These are phyloP conservation scores for Diaporthe sp. DNA, from an alignment of 2,329 filamentous ascomycete genomes.

Conservation along the genomic window DNA sequence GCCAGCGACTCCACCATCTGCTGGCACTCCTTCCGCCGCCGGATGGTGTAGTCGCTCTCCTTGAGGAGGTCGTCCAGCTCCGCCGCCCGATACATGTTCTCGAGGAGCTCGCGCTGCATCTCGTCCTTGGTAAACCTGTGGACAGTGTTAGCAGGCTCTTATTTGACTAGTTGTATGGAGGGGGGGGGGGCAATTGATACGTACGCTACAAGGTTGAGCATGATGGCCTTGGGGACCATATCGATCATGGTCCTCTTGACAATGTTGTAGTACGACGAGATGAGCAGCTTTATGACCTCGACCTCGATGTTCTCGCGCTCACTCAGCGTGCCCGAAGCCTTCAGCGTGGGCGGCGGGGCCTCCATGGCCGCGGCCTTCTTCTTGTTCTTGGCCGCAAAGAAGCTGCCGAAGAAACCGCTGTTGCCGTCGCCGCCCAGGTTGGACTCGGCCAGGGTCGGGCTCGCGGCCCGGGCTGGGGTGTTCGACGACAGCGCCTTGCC, in stretches of 20 bases:
- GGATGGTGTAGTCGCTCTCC: constrained; percentile 97
- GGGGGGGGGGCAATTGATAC: constrained; percentile 54
- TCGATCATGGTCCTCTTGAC: constrained; percentile 99
- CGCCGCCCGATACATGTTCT: constrained; percentile 95
- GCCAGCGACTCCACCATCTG: constrained; percentile 97
- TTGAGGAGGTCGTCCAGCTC: constrained; percentile 95
- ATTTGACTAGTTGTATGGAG: too few species aligned
- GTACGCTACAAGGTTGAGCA: constrained; percentile 96
- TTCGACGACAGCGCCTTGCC: constrained; percentile 85
- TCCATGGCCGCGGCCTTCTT: constrained; percentile 99
- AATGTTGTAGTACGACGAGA: constrained; percentile 98
- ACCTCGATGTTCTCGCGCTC: constrained; percentile 97
- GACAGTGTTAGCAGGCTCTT: constrained; percentile 42
- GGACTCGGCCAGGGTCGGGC: constrained; percentile 75
- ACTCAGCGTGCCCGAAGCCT: constrained; percentile 92
- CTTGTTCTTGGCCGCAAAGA: constrained; percentile 99
- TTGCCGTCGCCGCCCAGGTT: constrained; percentile 65
- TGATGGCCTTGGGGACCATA: constrained; percentile 99
- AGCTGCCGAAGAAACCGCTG: constrained; percentile 95
- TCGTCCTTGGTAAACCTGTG: constrained; percentile 92
- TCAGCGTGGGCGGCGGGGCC: constrained; percentile 89
- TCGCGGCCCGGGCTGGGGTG: constrained; percentile 80
- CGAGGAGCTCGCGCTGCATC: constrained; percentile 96
- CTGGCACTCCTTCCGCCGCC: constrained; percentile 96
- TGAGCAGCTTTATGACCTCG: constrained; percentile 98